Evolutionary conservation across 2,329 filamentous ascomycete genomes (phyloP).

Genomic region (Pseudocercospora fuligena): DNA sequence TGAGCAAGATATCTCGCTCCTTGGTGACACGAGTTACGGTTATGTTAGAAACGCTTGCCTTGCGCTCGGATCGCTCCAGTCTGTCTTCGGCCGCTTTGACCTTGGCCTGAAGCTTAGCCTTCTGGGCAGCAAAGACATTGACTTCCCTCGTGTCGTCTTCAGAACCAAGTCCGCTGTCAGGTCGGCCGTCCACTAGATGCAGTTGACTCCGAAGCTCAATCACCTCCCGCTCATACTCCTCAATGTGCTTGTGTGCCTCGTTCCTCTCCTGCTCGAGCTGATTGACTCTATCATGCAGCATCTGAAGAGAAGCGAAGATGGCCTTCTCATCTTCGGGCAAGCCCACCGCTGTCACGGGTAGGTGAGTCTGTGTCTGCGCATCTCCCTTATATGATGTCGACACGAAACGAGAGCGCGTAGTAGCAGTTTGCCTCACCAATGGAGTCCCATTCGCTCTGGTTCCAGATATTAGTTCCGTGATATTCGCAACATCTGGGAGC

Average conservation of each 20-base stretch:
- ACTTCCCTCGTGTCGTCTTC: slow-evolving; percentile 50
- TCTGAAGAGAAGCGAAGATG: slow-evolving; percentile 64
- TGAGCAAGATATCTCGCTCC: slow-evolving; percentile 69
- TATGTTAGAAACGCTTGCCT: slow-evolving; percentile 66
- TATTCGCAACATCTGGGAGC: slow-evolving; percentile 64
- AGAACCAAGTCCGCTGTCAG: slow-evolving; percentile 54
- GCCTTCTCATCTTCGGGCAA: slow-evolving; percentile 67
- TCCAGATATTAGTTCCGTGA: slow-evolving; percentile 65
- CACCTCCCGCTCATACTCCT: slow-evolving; percentile 67
- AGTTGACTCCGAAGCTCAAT: slow-evolving; percentile 56
- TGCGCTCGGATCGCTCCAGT: slow-evolving; percentile 66
- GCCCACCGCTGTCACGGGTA: slow-evolving; percentile 58
- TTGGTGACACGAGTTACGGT: slow-evolving; percentile 65
- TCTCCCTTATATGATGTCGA: slow-evolving; percentile 48
- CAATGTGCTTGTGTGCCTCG: slow-evolving; percentile 55
- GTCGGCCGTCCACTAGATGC: slow-evolving; percentile 48
- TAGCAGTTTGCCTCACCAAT: slow-evolving; percentile 57
- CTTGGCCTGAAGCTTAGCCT: slow-evolving; percentile 63
- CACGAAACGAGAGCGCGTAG: slow-evolving; percentile 59
- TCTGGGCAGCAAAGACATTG: slow-evolving; percentile 54
- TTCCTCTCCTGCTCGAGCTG: slow-evolving; percentile 62
- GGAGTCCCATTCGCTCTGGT: slow-evolving; percentile 63
- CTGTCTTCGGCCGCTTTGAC: slow-evolving; percentile 65
- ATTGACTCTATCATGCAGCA: slow-evolving; percentile 62
- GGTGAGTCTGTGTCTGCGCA: slow-evolving; percentile 45